These are phyloP conservation scores for Colletotrichum chlorophyti DNA, from an alignment of 2,329 filamentous ascomycete species.

Conservation along the genomic window DNA sequence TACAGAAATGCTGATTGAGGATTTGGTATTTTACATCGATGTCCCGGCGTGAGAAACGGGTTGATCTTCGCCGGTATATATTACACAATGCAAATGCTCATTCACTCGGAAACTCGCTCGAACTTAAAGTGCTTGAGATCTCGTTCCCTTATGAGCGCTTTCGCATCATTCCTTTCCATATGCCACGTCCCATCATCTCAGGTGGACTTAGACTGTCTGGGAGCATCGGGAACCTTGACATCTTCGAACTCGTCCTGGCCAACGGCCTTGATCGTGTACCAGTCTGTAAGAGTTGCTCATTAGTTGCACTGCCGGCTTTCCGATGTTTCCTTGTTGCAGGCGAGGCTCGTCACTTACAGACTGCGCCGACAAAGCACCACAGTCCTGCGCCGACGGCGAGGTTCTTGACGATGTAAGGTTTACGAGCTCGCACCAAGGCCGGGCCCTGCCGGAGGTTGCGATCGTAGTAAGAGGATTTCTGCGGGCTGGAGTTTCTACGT, in stretches of 20 bases:
- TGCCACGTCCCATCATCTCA: conserved; percentile 10
- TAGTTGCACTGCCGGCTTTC: background rate
- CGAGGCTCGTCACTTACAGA: conserved; percentile 74
- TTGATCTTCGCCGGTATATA: conserved; percentile 18
- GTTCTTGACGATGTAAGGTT: conserved; percentile 93
- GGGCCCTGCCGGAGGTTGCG: conserved; percentile 83
- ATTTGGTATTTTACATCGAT: conserved; percentile 20
- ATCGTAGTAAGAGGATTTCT: conserved; percentile 84
- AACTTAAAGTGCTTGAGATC: background rate
- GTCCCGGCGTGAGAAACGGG: conserved; percentile 8
- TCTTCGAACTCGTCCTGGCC: conserved; percentile 98
- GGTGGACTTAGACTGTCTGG: conserved; percentile 53
- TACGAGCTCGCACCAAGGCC: conserved; percentile 87
- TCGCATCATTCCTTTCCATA: background rate
- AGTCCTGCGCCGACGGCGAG: conserved; percentile 80
- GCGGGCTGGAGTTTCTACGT: conserved; percentile 41
- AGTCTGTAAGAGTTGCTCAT: conserved; percentile 47
- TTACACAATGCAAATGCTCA: conserved; percentile 16
- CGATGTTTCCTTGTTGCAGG: no score
- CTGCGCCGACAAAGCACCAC: conserved; percentile 76
- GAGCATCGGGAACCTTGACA: conserved; percentile 84
- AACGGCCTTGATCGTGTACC: conserved; percentile 78
- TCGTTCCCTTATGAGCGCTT: background rate
- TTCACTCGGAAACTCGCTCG: background rate
- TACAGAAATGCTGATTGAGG: conserved; percentile 13